A percentile compares a stretch with the other conserved stretches of the same genome.
Evolutionary conservation across 2,329 filamentous ascomycete species (phyloP).

Genomic region (Apiospora hydei): DNA sequence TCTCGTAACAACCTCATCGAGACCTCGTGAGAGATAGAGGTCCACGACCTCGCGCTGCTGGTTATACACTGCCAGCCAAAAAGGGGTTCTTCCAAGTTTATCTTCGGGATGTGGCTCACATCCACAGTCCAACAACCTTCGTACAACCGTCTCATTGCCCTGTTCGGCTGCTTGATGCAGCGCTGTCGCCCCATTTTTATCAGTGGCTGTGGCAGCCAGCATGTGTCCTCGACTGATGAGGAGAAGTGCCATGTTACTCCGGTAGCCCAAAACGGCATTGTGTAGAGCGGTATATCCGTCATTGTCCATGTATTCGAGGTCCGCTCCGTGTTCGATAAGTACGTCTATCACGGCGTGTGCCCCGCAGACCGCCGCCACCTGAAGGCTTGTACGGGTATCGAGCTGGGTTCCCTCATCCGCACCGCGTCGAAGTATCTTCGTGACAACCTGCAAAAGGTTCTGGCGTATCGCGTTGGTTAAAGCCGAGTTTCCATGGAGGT

Average conservation of each 20-base stretch:
- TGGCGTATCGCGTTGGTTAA: neutral
- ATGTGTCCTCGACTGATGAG: neutral
- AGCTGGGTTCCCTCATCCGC: too few species aligned
- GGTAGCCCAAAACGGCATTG: accelerated
- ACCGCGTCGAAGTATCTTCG: neutral
- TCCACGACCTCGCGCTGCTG: neutral
- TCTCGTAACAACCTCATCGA: neutral
- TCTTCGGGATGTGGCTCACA: neutral
- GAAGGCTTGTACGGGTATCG: neutral
- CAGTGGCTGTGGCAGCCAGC: neutral
- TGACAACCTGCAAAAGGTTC: neutral
- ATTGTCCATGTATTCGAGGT: neutral
- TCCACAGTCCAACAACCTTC: neutral
- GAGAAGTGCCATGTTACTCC: neutral
- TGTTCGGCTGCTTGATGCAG: neutral
- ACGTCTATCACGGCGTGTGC: neutral
- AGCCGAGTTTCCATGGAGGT: neutral
- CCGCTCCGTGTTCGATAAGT: neutral
- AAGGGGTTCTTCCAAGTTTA: neutral
- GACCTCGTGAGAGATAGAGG: neutral
- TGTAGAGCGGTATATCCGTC: neutral
- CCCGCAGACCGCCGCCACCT: neutral
- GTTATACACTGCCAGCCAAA: neutral
- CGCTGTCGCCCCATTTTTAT: neutral
- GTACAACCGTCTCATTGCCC: neutral